These are phyloP conservation scores for Chaetomium globosum DNA, from an alignment of 2,329 filamentous ascomycete species.

Conservation along the genomic window DNA sequence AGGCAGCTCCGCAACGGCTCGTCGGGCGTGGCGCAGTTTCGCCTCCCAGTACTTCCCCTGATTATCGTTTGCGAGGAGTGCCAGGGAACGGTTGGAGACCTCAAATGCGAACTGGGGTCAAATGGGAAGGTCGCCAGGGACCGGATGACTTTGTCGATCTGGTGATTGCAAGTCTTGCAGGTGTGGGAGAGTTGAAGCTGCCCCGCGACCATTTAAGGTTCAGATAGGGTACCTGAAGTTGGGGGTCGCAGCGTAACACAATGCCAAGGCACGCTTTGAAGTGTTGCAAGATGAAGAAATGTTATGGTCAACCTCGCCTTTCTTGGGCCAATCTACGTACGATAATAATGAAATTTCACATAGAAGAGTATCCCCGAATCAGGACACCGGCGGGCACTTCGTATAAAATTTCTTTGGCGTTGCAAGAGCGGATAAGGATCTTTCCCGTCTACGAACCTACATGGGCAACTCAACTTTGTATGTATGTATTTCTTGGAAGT, in stretches of 20 bases:
- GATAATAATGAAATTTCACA: not conserved
- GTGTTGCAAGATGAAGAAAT: not conserved
- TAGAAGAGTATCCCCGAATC: not conserved
- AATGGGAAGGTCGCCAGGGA: not conserved
- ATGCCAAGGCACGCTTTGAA: not conserved
- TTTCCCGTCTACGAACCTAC: not conserved
- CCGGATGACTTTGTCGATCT: not conserved
- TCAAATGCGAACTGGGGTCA: constrained; percentile 8
- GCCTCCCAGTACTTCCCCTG: constrained; percentile 20
- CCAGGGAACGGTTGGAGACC: constrained; percentile 22
- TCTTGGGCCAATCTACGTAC: not conserved
- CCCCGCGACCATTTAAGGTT: not conserved
- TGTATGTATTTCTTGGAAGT: not conserved
- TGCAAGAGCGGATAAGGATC: not conserved
- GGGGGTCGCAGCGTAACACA: not conserved
- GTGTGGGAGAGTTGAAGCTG: not conserved
- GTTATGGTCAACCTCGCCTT: not conserved
- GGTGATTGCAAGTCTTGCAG: not conserved
- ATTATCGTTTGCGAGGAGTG: too few relatives aligned
- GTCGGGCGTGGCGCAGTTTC: constrained; percentile 26
- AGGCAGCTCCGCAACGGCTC: constrained; percentile 17
- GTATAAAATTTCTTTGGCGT: not conserved
- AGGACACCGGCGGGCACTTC: not conserved
- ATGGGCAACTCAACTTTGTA: not conserved
- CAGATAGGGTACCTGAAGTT: too few relatives aligned